Evolutionary conservation across 1,284 basidiomycete genomes (phyloP), one percentile per base, ranked within the genome.

Genomic region (Austropuccinia psidii): DNA sequence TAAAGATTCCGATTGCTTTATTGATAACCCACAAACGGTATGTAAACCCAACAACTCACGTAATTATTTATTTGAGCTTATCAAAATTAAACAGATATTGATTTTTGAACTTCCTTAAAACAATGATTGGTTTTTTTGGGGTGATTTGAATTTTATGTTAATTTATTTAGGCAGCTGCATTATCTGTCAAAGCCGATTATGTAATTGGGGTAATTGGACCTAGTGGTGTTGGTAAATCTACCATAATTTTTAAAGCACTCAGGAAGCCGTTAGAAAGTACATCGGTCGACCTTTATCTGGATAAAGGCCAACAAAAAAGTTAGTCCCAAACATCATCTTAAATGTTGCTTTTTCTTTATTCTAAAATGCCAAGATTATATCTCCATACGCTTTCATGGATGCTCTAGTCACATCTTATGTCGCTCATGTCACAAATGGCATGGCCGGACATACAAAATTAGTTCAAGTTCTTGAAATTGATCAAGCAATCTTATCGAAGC

Each of bases 381-480:
- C 41, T 11, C n/a, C 41, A 11, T 45, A 45, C n/a, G 17, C 57
- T 31, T 17, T n/a, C 24, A 13, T 15, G 27, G 1, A 9, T 52
- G 13, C 39, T 17, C 13, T 21, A 72, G 70, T 78, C 19, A 75
- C 76, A 4, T 77, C 76, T 2, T 74, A 66, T n/a, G 75, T 75
- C 6, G 76, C 78, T 0, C 61, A 73, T 15, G 76, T 78, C 55
- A 75, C 60, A 1, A 75, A 77, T 29, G 17, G 41, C 5, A 35
- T 13, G 1, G 64, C 65, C 17, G 77, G 76, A 2, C 41, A 54
- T 9, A 37, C 54, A 1, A 61, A 76, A 15, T 76, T 75, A 31
- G 74, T 80, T 45, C 77, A 79, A 47, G 74, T 80, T 3, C 73
- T 79, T 33, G 78, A 79, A 73, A 77, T 79, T 31, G 79, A 79